Percentiles rank a stretch among this genome's conserved stretches.
Evolutionary conservation across 768 basidiomycete genomes (phyloP).

Genomic region (Leccinum uliginosum): DNA sequence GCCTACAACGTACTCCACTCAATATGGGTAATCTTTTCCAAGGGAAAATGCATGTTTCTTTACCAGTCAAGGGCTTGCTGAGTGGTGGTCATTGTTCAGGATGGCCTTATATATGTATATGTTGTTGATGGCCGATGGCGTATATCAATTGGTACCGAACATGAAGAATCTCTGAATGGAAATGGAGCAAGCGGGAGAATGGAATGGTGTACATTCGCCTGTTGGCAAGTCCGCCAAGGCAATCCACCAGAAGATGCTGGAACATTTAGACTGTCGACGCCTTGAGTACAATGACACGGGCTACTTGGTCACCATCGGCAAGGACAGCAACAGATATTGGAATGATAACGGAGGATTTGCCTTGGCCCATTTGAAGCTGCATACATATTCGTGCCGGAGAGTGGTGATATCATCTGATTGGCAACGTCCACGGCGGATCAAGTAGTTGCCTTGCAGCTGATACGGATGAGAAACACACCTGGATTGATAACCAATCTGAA

Average conservation of each 20-base stretch:
- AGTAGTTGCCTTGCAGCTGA: constrained; percentile 44
- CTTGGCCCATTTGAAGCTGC: constrained; percentile 60
- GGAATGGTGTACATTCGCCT: constrained; percentile 47
- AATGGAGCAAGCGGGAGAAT: constrained; percentile 40
- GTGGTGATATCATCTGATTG: constrained; percentile 43
- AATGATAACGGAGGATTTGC: constrained; percentile 47
- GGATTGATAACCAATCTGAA: constrained; percentile 44
- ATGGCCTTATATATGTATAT: constrained; percentile 26
- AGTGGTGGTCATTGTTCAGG: constrained; percentile 32
- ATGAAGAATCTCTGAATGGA: constrained; percentile 26
- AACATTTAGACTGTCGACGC: constrained; percentile 46
- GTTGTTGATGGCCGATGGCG: constrained; percentile 28
- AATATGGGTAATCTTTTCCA: background rate
- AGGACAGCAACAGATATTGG: constrained; percentile 39
- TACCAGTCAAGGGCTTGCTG: constrained; percentile 29
- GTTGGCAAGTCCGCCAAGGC: constrained; percentile 42
- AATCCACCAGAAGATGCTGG: constrained; percentile 39
- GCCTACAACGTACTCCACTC: constrained; percentile 20
- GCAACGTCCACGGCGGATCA: constrained; percentile 39
- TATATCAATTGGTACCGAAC: constrained; percentile 37
- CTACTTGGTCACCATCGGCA: constrained; percentile 40
- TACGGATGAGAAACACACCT: constrained; percentile 24
- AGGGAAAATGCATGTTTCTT: constrained; percentile 13
- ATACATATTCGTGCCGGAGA: constrained; percentile 33
- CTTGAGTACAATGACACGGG: constrained; percentile 48